Evolutionary conservation across 331 rosid species (phyloP).

Genomic region (Acacia pycnantha): DNA sequence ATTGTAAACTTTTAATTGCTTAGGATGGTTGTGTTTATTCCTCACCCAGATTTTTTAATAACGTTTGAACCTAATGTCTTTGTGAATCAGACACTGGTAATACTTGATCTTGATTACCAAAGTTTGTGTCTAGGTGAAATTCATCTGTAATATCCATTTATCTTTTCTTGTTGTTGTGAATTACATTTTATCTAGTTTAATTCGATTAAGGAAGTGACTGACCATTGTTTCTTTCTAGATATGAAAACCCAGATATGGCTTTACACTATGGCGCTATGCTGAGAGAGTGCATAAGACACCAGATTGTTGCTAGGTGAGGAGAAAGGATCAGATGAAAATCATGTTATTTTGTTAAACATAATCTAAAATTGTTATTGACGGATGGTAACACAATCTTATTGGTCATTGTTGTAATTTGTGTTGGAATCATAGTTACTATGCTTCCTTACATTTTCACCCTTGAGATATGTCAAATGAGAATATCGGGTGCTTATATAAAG

Average conservation of each 20-base stretch:
- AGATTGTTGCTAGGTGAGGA: slow-evolving; percentile 89
- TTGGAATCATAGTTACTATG: slow-evolving; percentile 19
- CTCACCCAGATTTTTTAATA: neutral
- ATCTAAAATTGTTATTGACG: slow-evolving; percentile 18
- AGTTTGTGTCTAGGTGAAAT: slow-evolving; percentile 4
- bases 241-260: slow-evolving; percentile 91
- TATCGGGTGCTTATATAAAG: slow-evolving; percentile 10
- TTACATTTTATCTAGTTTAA: slow-evolving; percentile 1
- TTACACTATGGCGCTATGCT: slow-evolving; percentile 97
- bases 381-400: slow-evolving; percentile 12
- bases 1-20: neutral
- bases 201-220: slow-evolving; percentile 11
- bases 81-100: neutral
- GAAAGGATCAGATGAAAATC: slow-evolving; percentile 20
- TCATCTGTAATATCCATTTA: neutral
- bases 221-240: slow-evolving; percentile 45
- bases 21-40: neutral
- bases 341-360: neutral
- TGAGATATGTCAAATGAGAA: slow-evolving; percentile 24
- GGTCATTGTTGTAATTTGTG: neutral
- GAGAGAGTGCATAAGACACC: slow-evolving; percentile 99
- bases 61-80: slow-evolving; percentile 17
- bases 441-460: slow-evolving; percentile 13
- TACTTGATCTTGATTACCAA: neutral
- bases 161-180: slow-evolving; percentile 10